phyloP scores from a whole-genome alignment of 352 stramenopile genomes.

The Albugo candida region DNA sequence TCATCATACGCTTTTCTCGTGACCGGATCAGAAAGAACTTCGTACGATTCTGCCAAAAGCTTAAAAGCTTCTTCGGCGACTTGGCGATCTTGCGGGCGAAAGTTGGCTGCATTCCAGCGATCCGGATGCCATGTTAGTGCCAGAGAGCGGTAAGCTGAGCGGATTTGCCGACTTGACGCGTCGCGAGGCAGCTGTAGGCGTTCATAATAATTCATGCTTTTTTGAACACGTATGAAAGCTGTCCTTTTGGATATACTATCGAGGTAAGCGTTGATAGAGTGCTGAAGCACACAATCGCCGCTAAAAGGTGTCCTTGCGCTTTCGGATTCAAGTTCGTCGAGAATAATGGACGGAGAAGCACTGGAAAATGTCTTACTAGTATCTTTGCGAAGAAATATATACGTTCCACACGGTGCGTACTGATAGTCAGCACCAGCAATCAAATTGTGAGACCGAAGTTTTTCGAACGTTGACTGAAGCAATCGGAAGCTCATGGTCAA shows the following conservation, averaged over 20 bases:
- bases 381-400: slow-evolving; percentile 51
- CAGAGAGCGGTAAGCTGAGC: slow-evolving; percentile 46
- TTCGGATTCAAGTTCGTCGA: slow-evolving; percentile 18
- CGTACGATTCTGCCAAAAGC: slow-evolving; percentile 63
- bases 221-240: slow-evolving; percentile 62
- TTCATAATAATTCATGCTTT: slow-evolving; percentile 72
- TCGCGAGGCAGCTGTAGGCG: slow-evolving; percentile 44
- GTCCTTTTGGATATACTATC: slow-evolving; percentile 43
- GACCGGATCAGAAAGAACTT: slow-evolving; percentile 47
- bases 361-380: slow-evolving; percentile 28
- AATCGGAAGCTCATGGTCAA: slow-evolving; percentile 62
- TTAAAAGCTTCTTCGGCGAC: slow-evolving; percentile 69
- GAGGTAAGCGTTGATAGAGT: slow-evolving; percentile 72
- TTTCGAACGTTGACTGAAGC: slow-evolving; percentile 63
- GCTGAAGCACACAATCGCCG: slow-evolving; percentile 55
- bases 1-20: slow-evolving; percentile 42
- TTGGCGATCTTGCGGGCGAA: slow-evolving; percentile 21
- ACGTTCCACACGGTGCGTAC: slow-evolving; percentile 56
- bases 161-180: slow-evolving; percentile 43
- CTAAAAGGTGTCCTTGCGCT: slow-evolving; percentile 31
- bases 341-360: slow-evolving; percentile 19
- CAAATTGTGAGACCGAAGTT: slow-evolving; percentile 53
- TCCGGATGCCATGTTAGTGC: slow-evolving; percentile 79
- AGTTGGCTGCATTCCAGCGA: slow-evolving; percentile 25
- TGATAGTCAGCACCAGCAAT: slow-evolving; percentile 57